phyloP scores from a whole-genome alignment of 2,329 filamentous ascomycete species.

The Aspergillus arachidicola region DNA sequence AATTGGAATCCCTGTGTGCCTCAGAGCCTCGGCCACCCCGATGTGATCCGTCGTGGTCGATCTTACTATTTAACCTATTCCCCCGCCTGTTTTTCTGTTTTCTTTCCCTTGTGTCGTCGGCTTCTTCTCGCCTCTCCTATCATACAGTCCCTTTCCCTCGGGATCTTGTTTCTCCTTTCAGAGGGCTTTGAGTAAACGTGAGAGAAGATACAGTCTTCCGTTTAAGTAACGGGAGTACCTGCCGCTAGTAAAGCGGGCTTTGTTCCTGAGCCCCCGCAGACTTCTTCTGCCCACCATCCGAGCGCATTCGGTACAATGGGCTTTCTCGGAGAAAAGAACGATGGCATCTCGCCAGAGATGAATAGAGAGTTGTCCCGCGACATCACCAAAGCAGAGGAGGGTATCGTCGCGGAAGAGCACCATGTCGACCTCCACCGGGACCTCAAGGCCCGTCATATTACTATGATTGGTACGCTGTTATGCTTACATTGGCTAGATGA shows the following conservation, averaged over 20 bases:
- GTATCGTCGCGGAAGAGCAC: conserved; percentile 26
- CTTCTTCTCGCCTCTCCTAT: not conserved
- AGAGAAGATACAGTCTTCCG: not conserved
- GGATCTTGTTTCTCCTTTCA: not conserved
- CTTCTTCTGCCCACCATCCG: no score
- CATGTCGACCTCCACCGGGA: conserved; percentile 44
- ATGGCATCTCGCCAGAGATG: conserved; percentile 24
- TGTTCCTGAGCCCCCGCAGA: not conserved
- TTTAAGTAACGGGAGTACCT: not conserved
- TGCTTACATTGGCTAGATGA: not conserved
- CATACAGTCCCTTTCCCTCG: not conserved
- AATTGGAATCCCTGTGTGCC: not conserved
- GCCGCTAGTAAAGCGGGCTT: not conserved
- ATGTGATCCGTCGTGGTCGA: not conserved
- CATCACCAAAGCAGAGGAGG: conserved; percentile 24
- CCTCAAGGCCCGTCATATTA: conserved; percentile 44
- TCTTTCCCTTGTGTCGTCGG: not conserved
- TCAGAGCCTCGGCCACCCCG: not conserved
- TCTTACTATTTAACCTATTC: conserved; percentile 8
- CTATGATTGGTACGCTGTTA: conserved; percentile 42
- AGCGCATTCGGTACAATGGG: not conserved
- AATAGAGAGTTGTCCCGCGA: conserved; percentile 24
- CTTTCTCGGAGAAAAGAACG: conserved; percentile 21
- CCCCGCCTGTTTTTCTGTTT: not conserved
- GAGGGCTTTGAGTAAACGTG: not conserved